These are phyloP conservation scores for Ustilago vetiveriae DNA, from an alignment of 1,284 basidiomycete genomes.

Conservation along the genomic window DNA sequence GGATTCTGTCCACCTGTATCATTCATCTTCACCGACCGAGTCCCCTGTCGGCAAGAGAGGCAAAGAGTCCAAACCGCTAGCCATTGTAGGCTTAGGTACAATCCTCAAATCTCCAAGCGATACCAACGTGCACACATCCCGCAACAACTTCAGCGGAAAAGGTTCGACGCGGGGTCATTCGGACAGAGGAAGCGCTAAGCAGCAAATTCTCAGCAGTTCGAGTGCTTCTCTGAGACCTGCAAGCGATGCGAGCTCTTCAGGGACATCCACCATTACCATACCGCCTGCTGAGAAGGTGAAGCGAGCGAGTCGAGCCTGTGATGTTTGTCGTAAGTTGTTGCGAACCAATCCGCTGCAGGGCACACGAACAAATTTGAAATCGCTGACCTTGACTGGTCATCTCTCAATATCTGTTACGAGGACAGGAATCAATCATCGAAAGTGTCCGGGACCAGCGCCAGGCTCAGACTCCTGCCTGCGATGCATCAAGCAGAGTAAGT, in stretches of 20 bases:
- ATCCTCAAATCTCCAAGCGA: too few species aligned
- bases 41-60: too few species aligned
- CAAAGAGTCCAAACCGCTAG: too few species aligned
- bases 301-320: constrained; percentile 25
- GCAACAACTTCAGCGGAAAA: too few species aligned
- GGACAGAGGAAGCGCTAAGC: too few species aligned
- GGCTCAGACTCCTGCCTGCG: constrained; percentile 14
- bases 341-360: too few species aligned
- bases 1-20: constrained; percentile 6
- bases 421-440: constrained; percentile 28
- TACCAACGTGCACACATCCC: too few species aligned
- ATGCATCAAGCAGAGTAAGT: constrained; percentile 10
- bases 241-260: background rate
- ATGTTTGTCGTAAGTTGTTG: constrained; percentile 30
- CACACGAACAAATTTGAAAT: too few species aligned
- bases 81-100: too few species aligned
- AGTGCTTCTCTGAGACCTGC: background rate
- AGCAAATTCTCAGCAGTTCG: background rate
- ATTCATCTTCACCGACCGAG: constrained; percentile 8
- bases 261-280: too few species aligned
- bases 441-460: constrained; percentile 21
- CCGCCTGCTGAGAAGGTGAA: too few species aligned
- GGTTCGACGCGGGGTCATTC: too few species aligned
- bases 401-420: background rate
- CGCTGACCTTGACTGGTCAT: background rate